A percentile compares a stretch with the other conserved stretches of the same genome.
Evolutionary conservation across 345 rosid genomes (phyloP).

Genomic region (Gossypium thurberi): DNA sequence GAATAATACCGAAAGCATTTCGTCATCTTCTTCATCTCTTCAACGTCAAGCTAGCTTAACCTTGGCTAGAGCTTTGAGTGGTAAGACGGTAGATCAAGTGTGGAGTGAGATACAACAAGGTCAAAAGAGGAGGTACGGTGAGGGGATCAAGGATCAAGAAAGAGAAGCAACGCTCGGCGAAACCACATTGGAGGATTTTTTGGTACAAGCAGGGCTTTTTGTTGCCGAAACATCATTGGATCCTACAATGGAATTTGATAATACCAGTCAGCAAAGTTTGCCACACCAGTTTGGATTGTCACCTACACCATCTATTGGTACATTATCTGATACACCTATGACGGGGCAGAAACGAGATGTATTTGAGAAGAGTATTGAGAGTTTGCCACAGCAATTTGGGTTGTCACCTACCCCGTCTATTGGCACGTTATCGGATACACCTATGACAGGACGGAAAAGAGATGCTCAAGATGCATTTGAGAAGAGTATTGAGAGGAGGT

Average conservation of each 20-base stretch:
- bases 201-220: slow-evolving; percentile 56
- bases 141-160: slow-evolving; percentile 22
- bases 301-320: slow-evolving; percentile 31
- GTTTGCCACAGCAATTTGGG: slow-evolving; percentile 19
- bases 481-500: slow-evolving; percentile 45
- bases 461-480: slow-evolving; percentile 29
- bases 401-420: slow-evolving; percentile 35
- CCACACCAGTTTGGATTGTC: slow-evolving; percentile 23
- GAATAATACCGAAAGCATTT: slow-evolving; percentile 13
- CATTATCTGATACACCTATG: slow-evolving; percentile 23
- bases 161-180: slow-evolving; percentile 37
- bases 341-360: slow-evolving; percentile 29
- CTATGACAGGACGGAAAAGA: slow-evolving; percentile 30
- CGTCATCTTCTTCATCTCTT: slow-evolving; percentile 17
- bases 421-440: slow-evolving; percentile 26
- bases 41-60: background rate
- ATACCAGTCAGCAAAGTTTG: slow-evolving; percentile 20
- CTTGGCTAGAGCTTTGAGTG: slow-evolving; percentile 27
- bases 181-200: slow-evolving; percentile 58
- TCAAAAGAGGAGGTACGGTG: slow-evolving; percentile 35
- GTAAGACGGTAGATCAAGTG: slow-evolving; percentile 26
- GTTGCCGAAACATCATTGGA: slow-evolving; percentile 32
- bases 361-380: slow-evolving; percentile 40
- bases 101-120: slow-evolving; percentile 42
- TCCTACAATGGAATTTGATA: slow-evolving; percentile 35